A percentile compares a stretch with the other conserved stretches of the same genome.
Evolutionary conservation across 192 early-diverging fungal genomes (phyloP).

Genomic region (Linderina pennispora): DNA sequence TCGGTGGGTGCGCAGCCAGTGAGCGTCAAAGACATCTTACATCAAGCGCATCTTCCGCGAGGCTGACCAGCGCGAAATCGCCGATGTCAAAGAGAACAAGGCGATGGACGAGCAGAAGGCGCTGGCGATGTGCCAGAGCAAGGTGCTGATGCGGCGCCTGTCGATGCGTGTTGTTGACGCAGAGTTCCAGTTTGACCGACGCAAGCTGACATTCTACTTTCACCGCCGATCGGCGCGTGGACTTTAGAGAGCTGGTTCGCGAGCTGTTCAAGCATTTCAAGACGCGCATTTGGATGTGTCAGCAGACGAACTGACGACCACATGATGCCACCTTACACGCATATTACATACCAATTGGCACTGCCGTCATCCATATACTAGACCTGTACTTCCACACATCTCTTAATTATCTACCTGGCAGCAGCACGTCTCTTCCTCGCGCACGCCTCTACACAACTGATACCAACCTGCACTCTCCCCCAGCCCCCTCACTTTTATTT

Average conservation of each 20-base stretch:
- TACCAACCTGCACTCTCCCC: too few relatives aligned
- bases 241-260: conserved; percentile 93
- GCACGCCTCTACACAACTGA: too few relatives aligned
- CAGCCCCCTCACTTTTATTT: too few relatives aligned
- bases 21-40: conserved; percentile 64
- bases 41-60: conserved; percentile 86
- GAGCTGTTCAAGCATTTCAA: conserved; percentile 97
- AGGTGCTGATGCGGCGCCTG: conserved; percentile 83
- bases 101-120: conserved; percentile 88
- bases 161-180: conserved; percentile 96
- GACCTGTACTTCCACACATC: too few relatives aligned
- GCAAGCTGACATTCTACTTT: conserved; percentile 97
- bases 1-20: background rate
- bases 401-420: too few relatives aligned
- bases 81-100: conserved; percentile 69
- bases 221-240: conserved; percentile 87
- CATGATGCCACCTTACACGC: too few relatives aligned
- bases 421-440: too few relatives aligned
- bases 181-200: conserved; percentile 97
- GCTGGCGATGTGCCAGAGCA: conserved; percentile 77
- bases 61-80: conserved; percentile 75
- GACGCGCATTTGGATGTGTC: conserved; percentile 95
- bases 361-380: too few relatives aligned
- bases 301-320: conserved; percentile 19
- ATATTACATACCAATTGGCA: too few relatives aligned